Conservation (phyloP, 2,329 filamentous ascomycete genomes). For the Chrysoporthe puriensis region DNA sequence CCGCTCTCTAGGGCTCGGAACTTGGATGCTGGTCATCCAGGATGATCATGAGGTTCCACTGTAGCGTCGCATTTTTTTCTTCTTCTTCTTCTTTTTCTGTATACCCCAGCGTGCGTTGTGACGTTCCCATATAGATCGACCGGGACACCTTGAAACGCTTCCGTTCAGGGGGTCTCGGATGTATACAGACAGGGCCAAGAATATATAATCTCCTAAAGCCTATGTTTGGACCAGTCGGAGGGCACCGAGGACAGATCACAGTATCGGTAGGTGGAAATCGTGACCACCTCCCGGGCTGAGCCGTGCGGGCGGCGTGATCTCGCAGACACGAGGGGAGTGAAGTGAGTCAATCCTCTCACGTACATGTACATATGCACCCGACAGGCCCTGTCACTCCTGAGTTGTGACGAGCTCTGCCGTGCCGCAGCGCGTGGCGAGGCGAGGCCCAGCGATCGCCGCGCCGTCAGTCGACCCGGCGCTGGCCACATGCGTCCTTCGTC, state of each 20-base stretch:
- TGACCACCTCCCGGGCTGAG: not conserved
- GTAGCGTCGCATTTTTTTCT: not conserved
- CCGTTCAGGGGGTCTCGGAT: too few relatives aligned
- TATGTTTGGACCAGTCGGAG: not conserved
- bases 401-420: not conserved
- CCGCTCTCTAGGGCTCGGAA: not conserved
- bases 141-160: too few relatives aligned
- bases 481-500: not conserved
- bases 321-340: too few relatives aligned
- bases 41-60: not conserved
- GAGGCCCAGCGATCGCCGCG: not conserved
- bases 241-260: not conserved
- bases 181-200: too few relatives aligned
- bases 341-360: too few relatives aligned
- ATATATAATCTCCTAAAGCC: too few relatives aligned
- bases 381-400: not conserved
- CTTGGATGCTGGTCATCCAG: conserved; percentile 5
- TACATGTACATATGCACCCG: too few relatives aligned
- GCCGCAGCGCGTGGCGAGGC: too few relatives aligned
- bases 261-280: not conserved
- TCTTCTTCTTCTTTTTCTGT: not conserved
- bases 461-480: not conserved
- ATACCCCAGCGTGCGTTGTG: not conserved
- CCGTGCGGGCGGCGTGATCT: not conserved
- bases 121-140: too few relatives aligned